Evolutionary conservation across 2,329 filamentous ascomycete genomes (phyloP).

Genomic region (Tolypocladium guangdongense): DNA sequence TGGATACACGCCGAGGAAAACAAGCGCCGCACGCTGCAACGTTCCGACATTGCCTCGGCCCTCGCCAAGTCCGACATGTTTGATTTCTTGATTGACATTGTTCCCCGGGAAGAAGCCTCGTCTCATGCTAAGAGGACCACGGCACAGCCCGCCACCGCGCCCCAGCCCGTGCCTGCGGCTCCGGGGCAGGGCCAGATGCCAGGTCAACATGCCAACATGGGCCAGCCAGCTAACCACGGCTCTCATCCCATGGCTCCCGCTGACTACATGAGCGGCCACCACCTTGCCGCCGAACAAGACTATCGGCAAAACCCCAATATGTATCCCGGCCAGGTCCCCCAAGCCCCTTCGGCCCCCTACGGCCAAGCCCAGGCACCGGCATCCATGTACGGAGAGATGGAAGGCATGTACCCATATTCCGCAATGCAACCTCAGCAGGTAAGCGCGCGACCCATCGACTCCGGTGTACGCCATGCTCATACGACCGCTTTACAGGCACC

Average conservation of each 20-base stretch:
- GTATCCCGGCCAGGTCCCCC: conserved; percentile 71
- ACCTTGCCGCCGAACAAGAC: conserved; percentile 58
- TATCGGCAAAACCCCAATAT: conserved; percentile 72
- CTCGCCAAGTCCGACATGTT: conserved; percentile 99
- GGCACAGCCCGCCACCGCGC: conserved; percentile 33
- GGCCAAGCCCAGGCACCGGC: conserved; percentile 60
- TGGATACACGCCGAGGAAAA: conserved; percentile 99
- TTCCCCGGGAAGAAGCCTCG: conserved; percentile 86
- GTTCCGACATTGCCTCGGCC: conserved; percentile 92
- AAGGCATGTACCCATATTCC: conserved; percentile 77
- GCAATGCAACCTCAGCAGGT: conserved; percentile 77
- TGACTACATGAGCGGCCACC: conserved; percentile 55
- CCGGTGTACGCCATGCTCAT: conserved; percentile 4
- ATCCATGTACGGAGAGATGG: conserved; percentile 67
- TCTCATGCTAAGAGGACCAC: conserved; percentile 70
- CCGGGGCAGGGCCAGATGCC: conserved; percentile 41
- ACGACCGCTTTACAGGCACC: conserved; percentile 20
- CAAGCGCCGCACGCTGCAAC: conserved; percentile 88
- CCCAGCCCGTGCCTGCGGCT: conserved; percentile 35
- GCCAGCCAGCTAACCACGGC: conserved; percentile 45
- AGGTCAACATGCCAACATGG: conserved; percentile 37
- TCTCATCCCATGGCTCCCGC: conserved; percentile 46
- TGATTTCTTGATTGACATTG: conserved; percentile 97
- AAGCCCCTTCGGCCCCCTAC: conserved; percentile 60
- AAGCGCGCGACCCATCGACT: conserved; percentile 20